Conservation (phyloP, 257 asterid species). For the Solanum appendiculatum region DNA sequence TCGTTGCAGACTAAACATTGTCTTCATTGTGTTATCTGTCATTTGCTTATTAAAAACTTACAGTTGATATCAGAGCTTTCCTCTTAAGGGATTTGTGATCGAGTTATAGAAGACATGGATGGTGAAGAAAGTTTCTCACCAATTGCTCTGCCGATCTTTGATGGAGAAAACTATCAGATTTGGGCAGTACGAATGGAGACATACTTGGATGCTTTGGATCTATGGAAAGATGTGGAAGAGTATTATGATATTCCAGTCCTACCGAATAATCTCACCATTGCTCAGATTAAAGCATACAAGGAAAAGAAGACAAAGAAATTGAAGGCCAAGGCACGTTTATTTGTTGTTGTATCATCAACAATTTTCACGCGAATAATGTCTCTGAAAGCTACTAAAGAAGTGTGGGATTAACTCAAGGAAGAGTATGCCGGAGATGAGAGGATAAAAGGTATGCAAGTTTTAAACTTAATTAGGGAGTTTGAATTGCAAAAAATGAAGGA, state of each 20-base stretch:
- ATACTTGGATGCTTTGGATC: no score
- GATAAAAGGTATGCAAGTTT: background rate
- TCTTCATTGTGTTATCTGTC: no score
- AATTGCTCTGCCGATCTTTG: no score
- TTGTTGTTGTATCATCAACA: background rate
- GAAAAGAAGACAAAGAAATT: no score
- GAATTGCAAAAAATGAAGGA: background rate
- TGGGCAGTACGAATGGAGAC: no score
- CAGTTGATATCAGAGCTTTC: background rate
- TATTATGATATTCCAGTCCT: no score
- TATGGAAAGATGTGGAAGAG: no score
- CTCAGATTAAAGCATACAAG: no score
- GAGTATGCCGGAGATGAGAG: background rate
- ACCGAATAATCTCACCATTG: no score
- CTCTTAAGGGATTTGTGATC: background rate
- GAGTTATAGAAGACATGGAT: background rate
- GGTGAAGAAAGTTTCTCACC: background rate
- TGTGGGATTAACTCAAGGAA: background rate
- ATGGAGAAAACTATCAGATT: no score
- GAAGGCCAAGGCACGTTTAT: background rate
- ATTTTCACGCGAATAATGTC: background rate
- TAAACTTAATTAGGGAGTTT: background rate
- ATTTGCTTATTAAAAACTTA: no score
- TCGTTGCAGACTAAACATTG: rapidly evolving
- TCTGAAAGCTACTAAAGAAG: background rate